phyloP scores from a whole-genome alignment of 305 asterid genomes.

The Solanum hybrid region DNA sequence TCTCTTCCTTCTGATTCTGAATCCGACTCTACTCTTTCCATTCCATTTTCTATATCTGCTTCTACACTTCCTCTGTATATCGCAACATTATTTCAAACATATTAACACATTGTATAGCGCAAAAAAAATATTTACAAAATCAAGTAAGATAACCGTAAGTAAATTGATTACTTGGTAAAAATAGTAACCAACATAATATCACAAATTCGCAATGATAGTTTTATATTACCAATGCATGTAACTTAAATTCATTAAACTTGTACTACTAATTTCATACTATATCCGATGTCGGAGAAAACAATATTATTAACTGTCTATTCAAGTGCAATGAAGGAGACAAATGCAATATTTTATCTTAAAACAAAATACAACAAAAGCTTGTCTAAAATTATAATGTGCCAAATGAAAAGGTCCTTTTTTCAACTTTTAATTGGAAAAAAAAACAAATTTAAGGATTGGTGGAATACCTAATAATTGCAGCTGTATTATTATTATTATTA shows the following conservation, averaged over 20 bases:
- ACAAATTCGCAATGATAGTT: too few species aligned
- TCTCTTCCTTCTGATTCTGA: background rate
- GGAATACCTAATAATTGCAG: constrained; percentile 53
- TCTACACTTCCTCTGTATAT: constrained; percentile 34
- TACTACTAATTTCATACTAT: background rate
- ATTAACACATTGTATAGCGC: background rate
- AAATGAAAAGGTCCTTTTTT: background rate
- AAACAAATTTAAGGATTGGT: background rate
- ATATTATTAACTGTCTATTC: background rate
- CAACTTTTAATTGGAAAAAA: background rate
- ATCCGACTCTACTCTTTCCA: constrained; percentile 8
- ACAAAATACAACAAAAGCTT: background rate
- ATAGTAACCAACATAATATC: background rate
- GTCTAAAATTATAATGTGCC: background rate
- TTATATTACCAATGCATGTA: background rate
- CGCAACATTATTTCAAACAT: constrained; percentile 7
- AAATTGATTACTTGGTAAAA: background rate
- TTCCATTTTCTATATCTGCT: constrained; percentile 12
- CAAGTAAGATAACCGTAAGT: background rate
- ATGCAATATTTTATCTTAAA: background rate
- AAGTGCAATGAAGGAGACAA: background rate
- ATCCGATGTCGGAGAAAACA: background rate
- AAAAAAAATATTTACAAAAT: background rate
- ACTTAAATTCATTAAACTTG: background rate
- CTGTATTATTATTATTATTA: constrained; percentile 33